Conservation (phyloP, 2,329 filamentous ascomycete genomes). For the Leptographium flavum region DNA sequence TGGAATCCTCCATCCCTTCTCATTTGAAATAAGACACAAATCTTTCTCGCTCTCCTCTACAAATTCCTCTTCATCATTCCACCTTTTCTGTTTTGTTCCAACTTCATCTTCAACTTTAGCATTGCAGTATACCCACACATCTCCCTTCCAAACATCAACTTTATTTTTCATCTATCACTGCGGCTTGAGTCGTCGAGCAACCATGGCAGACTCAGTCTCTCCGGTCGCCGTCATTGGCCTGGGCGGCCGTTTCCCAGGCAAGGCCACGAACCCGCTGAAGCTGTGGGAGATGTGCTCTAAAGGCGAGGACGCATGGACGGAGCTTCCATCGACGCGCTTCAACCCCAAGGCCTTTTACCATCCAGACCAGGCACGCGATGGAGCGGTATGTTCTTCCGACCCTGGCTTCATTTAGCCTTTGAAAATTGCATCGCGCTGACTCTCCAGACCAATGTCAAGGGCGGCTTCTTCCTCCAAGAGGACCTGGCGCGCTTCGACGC, state of each 20-base stretch:
- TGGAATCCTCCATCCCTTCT: too few species aligned
- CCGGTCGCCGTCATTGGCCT: slow-evolving; percentile 24
- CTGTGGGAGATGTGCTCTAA: slow-evolving; percentile 17
- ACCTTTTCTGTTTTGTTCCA: too few species aligned
- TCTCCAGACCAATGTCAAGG: slow-evolving; percentile 14
- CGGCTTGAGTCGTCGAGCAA: too few species aligned
- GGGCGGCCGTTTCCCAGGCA: slow-evolving; percentile 23
- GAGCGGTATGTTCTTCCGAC: slow-evolving; percentile 4
- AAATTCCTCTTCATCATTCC: too few species aligned
- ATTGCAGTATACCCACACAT: too few species aligned
- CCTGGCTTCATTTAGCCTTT: too few species aligned
- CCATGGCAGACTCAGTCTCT: slow-evolving; percentile 1
- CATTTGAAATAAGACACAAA: too few species aligned
- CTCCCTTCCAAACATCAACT: too few species aligned
- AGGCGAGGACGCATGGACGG: slow-evolving; percentile 8
- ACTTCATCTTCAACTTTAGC: too few species aligned
- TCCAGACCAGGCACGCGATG: slow-evolving; percentile 12
- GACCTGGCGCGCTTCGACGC: slow-evolving; percentile 13
- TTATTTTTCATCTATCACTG: too few species aligned
- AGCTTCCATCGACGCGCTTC: slow-evolving; percentile 17
- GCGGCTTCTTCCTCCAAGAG: slow-evolving; percentile 18
- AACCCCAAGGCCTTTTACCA: slow-evolving; percentile 21
- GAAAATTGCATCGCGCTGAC: too few species aligned
- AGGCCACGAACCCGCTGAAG: slow-evolving; percentile 16
- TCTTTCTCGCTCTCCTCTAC: too few species aligned